Conservation (phyloP, 495 filamentous ascomycete genomes). For the Haplographium delicatum region DNA sequence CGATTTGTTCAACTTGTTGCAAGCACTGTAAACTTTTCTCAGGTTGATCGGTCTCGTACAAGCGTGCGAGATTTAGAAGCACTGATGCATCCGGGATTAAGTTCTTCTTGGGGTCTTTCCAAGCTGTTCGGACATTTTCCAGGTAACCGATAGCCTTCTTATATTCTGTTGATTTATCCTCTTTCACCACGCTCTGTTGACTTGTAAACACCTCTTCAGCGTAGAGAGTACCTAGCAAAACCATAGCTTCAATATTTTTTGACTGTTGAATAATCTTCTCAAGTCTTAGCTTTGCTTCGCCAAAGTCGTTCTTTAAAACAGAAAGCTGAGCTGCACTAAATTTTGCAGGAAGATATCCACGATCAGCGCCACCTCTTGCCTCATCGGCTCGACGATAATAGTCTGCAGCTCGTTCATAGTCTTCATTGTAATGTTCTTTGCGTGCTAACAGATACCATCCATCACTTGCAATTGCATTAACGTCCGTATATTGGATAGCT, state of each 20-base stretch:
- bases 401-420: constrained; percentile 64
- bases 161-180: constrained; percentile 76
- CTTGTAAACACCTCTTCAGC: constrained; percentile 89
- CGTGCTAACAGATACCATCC: constrained; percentile 92
- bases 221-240: constrained; percentile 79
- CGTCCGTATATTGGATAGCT: constrained; percentile 91
- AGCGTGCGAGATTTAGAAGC: constrained; percentile 82
- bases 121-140: constrained; percentile 77
- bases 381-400: constrained; percentile 86
- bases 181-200: constrained; percentile 65
- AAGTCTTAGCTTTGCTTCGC: constrained; percentile 86
- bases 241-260: constrained; percentile 87
- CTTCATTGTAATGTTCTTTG: constrained; percentile 73
- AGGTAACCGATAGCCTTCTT: constrained; percentile 80
- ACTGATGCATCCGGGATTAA: constrained; percentile 75
- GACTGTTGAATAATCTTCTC: constrained; percentile 87
- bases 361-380: constrained; percentile 79
- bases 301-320: constrained; percentile 74
- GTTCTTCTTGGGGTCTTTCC: constrained; percentile 84
- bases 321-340: constrained; percentile 87
- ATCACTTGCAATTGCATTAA: constrained; percentile 91
- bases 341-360: constrained; percentile 86
- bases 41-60: constrained; percentile 80
- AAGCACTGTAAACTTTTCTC: constrained; percentile 91
- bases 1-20: constrained; percentile 81